Evolutionary conservation across 192 early-diverging fungal species (phyloP).

Genomic region (Coemansia asiatica): DNA sequence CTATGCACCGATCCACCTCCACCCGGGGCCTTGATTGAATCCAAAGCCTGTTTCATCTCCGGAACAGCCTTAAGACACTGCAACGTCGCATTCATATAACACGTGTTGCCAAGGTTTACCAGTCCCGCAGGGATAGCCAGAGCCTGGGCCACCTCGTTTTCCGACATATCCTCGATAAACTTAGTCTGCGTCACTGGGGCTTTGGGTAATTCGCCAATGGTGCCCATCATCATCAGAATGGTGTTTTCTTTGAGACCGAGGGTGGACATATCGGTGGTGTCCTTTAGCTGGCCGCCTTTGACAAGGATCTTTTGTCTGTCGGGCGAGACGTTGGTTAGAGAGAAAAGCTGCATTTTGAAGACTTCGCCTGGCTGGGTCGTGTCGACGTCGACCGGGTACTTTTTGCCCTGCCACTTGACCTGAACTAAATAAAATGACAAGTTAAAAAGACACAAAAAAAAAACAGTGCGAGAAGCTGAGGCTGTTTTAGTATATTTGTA

Average conservation of each 20-base stretch:
- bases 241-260: constrained; percentile 75
- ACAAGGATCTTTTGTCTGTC: constrained; percentile 92
- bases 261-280: constrained; percentile 71
- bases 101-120: constrained; percentile 90
- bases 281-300: constrained; percentile 92
- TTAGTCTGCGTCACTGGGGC: constrained; percentile 66
- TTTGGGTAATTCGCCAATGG: constrained; percentile 88
- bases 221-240: constrained; percentile 90
- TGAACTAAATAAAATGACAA: too few relatives aligned
- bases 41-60: constrained; percentile 68
- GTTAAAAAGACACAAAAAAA: background rate
- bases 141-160: constrained; percentile 79
- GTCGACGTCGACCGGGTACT: constrained; percentile 78
- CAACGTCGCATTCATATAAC: constrained; percentile 86
- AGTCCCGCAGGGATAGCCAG: constrained; percentile 91
- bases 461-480: background rate
- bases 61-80: constrained; percentile 91
- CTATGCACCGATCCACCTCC: background rate
- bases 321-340: constrained; percentile 86
- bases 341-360: constrained; percentile 88
- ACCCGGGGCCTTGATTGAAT: constrained; percentile 31
- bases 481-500: background rate
- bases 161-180: constrained; percentile 94
- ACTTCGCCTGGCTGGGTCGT: constrained; percentile 68
- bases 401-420: constrained; percentile 92